Base-by-base conservation (phyloP, 1,139 yeast genomes). In the Yamadazyma songkhlaensis region DNA sequence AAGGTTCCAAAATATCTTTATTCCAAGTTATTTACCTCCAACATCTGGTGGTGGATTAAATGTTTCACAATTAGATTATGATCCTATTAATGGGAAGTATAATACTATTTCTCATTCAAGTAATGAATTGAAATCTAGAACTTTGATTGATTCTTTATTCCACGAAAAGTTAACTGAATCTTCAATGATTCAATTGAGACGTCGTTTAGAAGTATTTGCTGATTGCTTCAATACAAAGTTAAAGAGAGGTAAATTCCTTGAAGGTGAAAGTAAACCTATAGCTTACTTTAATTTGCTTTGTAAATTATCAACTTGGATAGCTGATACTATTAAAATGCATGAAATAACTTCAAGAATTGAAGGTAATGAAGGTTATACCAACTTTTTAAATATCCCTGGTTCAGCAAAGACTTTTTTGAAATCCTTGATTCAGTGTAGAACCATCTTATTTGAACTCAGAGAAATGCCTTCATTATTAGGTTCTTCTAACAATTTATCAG, bases 301-400 rank as follows among this genome's bases (percentile, higher is more conserved):
- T 37, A 50, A 57, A 42, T 33, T 61, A 47, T 48, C 67, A 31
- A 32, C 53, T 24, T 35, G 73, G 38, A 58, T 81, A 49, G 81
- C 80, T 43, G 74, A 79, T 45, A 77, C 84, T 0, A 67, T 81
- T 23, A 68, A 74, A 33, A 72, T 79, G 73, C 55, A 67, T 35
- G 88, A 81, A 50, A 72, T 79, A 21, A 52, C 79, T 0, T 62
- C 77, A 1, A 66, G 88, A 46, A 49, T 72, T 6, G 61, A 60
- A 21, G 74, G 74, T 1, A 49, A 46, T 7, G 49, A 56, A 11
- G 56, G 71, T 5, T 62, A 64, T 35, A 47, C 54, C 2, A 50
- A 56, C 5, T 69, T 74, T 39, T 47, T 76, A 37, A 58, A 62
- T 46, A 46, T 64, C 48, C 51, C 70, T 44, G 51, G 62, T 34